Percentiles rank a stretch among this genome's conserved stretches.
These are phyloP conservation scores for Nakataea oryzae DNA, from an alignment of 2,329 filamentous ascomycete genomes.

Conservation along the genomic window DNA sequence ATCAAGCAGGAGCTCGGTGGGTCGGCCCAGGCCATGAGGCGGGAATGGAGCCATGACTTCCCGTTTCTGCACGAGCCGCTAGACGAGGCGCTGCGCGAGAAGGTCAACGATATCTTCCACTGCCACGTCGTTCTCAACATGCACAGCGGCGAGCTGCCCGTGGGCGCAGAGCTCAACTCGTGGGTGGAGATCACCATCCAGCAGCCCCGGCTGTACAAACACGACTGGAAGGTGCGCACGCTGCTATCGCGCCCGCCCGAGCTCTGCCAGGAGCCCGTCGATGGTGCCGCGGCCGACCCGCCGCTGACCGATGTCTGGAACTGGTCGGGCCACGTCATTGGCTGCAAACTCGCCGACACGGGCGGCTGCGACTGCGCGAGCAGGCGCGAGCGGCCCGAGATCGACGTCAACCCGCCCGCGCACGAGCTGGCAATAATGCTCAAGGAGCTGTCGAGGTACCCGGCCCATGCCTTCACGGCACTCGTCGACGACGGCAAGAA, in stretches of 20 bases:
- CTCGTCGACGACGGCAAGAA: conserved; percentile 1
- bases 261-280: conserved; percentile 26
- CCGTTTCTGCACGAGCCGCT: conserved; percentile 43
- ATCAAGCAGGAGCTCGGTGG: conserved; percentile 45
- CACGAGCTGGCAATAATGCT: conserved; percentile 48
- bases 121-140: conserved; percentile 52
- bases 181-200: conserved; percentile 49
- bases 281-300: conserved; percentile 6
- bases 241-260: conserved; percentile 46
- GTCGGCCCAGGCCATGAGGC: conserved; percentile 39
- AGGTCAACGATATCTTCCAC: conserved; percentile 47
- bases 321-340: conserved; percentile 35
- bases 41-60: conserved; percentile 48
- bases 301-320: conserved; percentile 32
- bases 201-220: conserved; percentile 39
- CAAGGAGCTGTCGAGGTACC: conserved; percentile 43
- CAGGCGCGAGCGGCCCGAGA: conserved; percentile 32
- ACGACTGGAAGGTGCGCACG: conserved; percentile 51
- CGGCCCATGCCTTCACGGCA: conserved; percentile 21
- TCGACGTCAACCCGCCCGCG: conserved; percentile 47
- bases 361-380: conserved; percentile 36
- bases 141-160: conserved; percentile 46
- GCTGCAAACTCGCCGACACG: conserved; percentile 31
- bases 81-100: conserved; percentile 33
- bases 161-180: conserved; percentile 48